Conservation (phyloP, 192 early-diverging fungal species). For the Linnemannia schmuckeri region DNA sequence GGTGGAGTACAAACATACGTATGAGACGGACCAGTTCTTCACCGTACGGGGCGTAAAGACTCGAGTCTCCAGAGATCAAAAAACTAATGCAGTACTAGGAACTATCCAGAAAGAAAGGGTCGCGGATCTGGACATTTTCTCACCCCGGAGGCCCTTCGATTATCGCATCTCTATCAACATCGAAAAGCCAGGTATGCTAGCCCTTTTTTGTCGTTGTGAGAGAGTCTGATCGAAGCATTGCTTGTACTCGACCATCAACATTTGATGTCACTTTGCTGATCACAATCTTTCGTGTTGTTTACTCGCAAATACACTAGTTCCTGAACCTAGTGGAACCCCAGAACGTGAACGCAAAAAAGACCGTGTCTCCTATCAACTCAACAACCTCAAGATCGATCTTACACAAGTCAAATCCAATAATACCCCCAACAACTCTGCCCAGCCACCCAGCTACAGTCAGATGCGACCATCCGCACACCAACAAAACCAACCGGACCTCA, state of each 20-base stretch:
- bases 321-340: neutral
- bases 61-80: conserved; percentile 77
- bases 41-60: conserved; percentile 46
- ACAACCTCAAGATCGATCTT: conserved; percentile 88
- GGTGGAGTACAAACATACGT: conserved; percentile 36
- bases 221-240: too few relatives aligned
- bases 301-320: too few relatives aligned
- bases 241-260: too few relatives aligned
- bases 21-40: conserved; percentile 48
- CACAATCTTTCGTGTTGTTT: too few relatives aligned
- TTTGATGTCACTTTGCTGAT: too few relatives aligned
- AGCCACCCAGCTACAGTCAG: conserved; percentile 16
- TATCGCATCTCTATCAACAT: conserved; percentile 89
- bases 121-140: conserved; percentile 89
- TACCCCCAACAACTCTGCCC: conserved; percentile 38
- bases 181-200: conserved; percentile 70
- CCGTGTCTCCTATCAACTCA: conserved; percentile 87
- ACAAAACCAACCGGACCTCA: conserved; percentile 57
- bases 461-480: conserved; percentile 23
- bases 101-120: conserved; percentile 83
- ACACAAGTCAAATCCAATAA: conserved; percentile 80
- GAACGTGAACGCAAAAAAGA: conserved; percentile 86
- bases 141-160: conserved; percentile 84
- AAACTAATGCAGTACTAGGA: conserved; percentile 66
- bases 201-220: too few relatives aligned